A percentile compares a stretch with the other conserved stretches of the same genome.
Conservation (phyloP, 1,284 basidiomycete species). For the Ganoderma leucocontextum region DNA sequence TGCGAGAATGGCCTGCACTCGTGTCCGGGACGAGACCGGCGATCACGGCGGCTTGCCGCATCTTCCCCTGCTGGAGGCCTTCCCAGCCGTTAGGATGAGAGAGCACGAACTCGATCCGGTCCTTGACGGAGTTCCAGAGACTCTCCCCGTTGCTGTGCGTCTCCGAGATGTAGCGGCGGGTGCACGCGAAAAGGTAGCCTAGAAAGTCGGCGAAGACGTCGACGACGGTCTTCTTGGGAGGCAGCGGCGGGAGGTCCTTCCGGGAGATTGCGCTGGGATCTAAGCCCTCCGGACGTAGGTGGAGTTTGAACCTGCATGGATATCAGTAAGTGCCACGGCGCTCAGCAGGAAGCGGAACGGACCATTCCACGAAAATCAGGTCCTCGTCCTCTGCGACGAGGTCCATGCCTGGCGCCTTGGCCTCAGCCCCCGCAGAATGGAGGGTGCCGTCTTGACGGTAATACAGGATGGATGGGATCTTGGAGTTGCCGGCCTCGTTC, state of each 20-base stretch:
- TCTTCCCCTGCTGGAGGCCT: slow-evolving; percentile 49
- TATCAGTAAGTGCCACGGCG: background rate
- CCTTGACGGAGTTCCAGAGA: slow-evolving; percentile 48
- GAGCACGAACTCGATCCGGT: slow-evolving; percentile 46
- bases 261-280: slow-evolving; percentile 35
- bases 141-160: slow-evolving; percentile 51
- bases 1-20: slow-evolving; percentile 41
- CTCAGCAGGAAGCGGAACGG: slow-evolving; percentile 11
- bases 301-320: slow-evolving; percentile 62
- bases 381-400: slow-evolving; percentile 54
- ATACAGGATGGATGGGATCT: slow-evolving; percentile 64
- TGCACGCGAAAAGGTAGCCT: slow-evolving; percentile 55
- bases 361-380: slow-evolving; percentile 62
- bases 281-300: slow-evolving; percentile 53
- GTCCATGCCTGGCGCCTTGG: slow-evolving; percentile 49
- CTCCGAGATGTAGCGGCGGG: slow-evolving; percentile 55
- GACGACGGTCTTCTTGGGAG: slow-evolving; percentile 51
- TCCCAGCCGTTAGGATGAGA: slow-evolving; percentile 57
- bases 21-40: slow-evolving; percentile 44
- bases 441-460: slow-evolving; percentile 56
- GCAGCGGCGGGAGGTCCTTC: slow-evolving; percentile 51
- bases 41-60: slow-evolving; percentile 46
- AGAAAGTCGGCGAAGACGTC: slow-evolving; percentile 64
- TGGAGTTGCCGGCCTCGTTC: slow-evolving; percentile 52
- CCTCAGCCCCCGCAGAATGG: slow-evolving; percentile 61